phyloP scores from a whole-genome alignment of 805 yeast genomes.

The Candida anglica region DNA sequence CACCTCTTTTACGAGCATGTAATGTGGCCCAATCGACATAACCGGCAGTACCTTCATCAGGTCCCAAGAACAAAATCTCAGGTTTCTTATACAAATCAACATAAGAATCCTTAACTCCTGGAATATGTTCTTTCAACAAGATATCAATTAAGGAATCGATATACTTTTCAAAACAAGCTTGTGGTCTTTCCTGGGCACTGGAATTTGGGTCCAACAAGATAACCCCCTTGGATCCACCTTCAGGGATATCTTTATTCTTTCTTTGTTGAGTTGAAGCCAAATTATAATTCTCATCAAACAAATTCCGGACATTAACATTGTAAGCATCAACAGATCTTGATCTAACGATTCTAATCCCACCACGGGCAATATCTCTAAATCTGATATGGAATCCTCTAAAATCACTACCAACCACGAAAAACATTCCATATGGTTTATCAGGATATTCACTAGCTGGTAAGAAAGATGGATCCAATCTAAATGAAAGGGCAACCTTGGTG shows the following conservation, averaged over 20 bases:
- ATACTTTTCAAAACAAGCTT: conserved; percentile 85
- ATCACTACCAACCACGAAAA: conserved; percentile 92
- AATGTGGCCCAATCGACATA: conserved; percentile 96
- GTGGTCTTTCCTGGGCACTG: conserved; percentile 76
- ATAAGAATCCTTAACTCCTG: conserved; percentile 76
- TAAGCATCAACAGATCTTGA: conserved; percentile 84
- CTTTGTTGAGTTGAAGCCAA: conserved; percentile 95
- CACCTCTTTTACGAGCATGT: conserved; percentile 89
- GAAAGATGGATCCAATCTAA: conserved; percentile 83
- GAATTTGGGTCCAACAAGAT: conserved; percentile 75
- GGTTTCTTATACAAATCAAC: conserved; percentile 81
- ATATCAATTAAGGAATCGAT: conserved; percentile 88
- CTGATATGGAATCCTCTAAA: conserved; percentile 97
- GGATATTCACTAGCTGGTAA: conserved; percentile 87
- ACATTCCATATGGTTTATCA: conserved; percentile 90
- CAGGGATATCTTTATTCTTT: conserved; percentile 97
- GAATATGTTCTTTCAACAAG: conserved; percentile 63
- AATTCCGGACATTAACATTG: conserved; percentile 75
- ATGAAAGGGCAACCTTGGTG: conserved; percentile 91
- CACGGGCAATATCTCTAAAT: conserved; percentile 95
- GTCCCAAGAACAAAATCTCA: conserved; percentile 95
- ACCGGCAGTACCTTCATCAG: conserved; percentile 98
- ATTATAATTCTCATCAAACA: conserved; percentile 95
- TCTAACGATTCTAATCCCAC: conserved; percentile 94
- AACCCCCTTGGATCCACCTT: conserved; percentile 98